phyloP scores from a whole-genome alignment of 768 basidiomycete genomes.

The Boletus insuetus region DNA sequence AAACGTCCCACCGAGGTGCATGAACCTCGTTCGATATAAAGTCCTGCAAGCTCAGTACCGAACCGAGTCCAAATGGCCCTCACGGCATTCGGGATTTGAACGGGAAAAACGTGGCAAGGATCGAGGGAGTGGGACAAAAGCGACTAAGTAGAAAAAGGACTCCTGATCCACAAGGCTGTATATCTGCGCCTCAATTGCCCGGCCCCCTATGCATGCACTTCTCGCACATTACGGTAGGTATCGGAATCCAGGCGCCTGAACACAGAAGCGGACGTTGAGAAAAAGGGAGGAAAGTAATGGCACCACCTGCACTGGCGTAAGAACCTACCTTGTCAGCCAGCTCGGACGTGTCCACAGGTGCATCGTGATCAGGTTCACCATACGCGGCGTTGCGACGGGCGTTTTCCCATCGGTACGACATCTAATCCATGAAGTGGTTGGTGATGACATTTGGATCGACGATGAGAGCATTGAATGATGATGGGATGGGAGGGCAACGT shows the following conservation, averaged over 20 bases:
- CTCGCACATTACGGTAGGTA: constrained; percentile 38
- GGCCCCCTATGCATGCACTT: neutral
- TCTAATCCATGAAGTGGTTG: constrained; percentile 30
- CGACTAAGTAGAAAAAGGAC: no score
- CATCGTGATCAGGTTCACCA: constrained; percentile 47
- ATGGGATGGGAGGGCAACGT: neutral
- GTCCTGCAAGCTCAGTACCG: no score
- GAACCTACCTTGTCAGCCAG: constrained; percentile 52
- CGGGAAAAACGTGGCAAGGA: no score
- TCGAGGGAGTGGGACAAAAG: neutral
- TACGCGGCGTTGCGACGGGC: constrained; percentile 48
- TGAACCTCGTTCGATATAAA: no score
- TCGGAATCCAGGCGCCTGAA: constrained; percentile 60
- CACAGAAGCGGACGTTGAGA: neutral
- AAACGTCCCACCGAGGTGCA: no score
- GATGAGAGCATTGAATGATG: neutral
- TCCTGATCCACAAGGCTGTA: neutral
- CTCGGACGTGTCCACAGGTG: constrained; percentile 62
- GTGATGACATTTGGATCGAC: neutral
- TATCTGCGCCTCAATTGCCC: no score
- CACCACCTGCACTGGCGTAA: neutral
- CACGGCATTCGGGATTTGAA: no score
- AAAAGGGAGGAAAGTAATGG: no score
- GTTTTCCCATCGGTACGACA: constrained; percentile 65
- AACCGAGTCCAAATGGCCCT: no score